A percentile compares a stretch with the other conserved stretches of the same genome.
Conservation (phyloP, 140 eudicot genomes). For the Cichorium intybus region DNA sequence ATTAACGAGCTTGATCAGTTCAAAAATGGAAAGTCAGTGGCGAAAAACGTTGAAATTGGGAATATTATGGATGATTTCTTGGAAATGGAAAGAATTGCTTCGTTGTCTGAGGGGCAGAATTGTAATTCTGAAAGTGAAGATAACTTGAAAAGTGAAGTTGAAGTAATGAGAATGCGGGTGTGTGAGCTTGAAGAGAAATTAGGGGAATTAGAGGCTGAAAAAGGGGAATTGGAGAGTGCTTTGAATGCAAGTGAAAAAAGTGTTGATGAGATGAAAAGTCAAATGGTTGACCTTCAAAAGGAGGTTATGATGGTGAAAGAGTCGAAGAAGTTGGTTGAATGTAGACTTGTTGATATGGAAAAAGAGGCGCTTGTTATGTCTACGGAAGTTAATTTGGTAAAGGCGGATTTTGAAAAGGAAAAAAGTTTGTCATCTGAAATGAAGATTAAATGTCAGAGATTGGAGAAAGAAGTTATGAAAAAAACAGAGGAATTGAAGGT, state of each 20-base stretch:
- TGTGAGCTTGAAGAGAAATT: slow-evolving; percentile 49
- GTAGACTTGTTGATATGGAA: slow-evolving; percentile 54
- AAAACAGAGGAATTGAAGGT: slow-evolving; percentile 44
- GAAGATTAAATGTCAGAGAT: slow-evolving; percentile 43
- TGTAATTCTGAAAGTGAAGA: slow-evolving; percentile 39
- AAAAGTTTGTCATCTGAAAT: slow-evolving; percentile 43
- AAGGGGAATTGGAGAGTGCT: slow-evolving; percentile 44
- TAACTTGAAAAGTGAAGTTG: slow-evolving; percentile 56
- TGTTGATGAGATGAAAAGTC: slow-evolving; percentile 38
- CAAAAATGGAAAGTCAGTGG: slow-evolving; percentile 45
- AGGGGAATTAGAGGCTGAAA: slow-evolving; percentile 51
- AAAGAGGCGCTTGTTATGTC: slow-evolving; percentile 46
- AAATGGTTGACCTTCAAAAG: slow-evolving; percentile 56
- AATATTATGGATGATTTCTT: slow-evolving; percentile 93
- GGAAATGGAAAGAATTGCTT: slow-evolving; percentile 93
- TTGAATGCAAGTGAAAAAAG: slow-evolving; percentile 39
- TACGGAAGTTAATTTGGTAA: slow-evolving; percentile 46
- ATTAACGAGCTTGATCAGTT: slow-evolving; percentile 78
- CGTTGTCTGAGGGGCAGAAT: slow-evolving; percentile 51
- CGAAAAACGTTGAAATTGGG: slow-evolving; percentile 52
- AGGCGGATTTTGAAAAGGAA: slow-evolving; percentile 50
- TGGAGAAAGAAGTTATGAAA: slow-evolving; percentile 54
- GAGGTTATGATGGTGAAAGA: slow-evolving; percentile 47
- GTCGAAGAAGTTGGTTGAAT: slow-evolving; percentile 51
- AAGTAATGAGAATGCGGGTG: slow-evolving; percentile 37